Evolutionary conservation across 78 protist genomes (phyloP), one percentile per base, ranked within the genome.

Genomic region (Cavenderia fasciculata): DNA sequence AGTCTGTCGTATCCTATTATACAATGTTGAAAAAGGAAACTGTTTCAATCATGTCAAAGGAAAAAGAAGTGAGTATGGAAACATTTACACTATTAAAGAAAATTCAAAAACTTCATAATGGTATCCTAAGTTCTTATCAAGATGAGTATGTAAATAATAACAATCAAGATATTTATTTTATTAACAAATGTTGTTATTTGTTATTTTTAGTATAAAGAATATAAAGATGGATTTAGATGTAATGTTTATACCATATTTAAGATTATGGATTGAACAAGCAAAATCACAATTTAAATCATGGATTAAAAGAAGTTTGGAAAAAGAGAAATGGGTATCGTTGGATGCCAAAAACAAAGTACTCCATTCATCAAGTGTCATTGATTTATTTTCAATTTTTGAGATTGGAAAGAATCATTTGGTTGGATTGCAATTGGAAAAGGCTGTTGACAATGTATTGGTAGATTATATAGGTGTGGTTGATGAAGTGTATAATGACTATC

Each of bases 371-470:
- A 65, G 76, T 65, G 40, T 52, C 2, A 25, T 65, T 8, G 88
- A 79, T 66, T 21, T 79, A 41, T 79, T 79, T 46, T 40, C 70
- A 4, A 79, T 79, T 7, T 79, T 79, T 63, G 88, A 79, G 57
- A 49, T 79, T 52, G 88, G 76, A 21, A 79, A 79, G 41, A 79
- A 79, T 79, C 88, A 79, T 66, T 27, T 79, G 14, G 40, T 4
- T 10, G 69, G 69, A 18, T 18, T 79, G 2, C 41, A 51, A 27
- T 12, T 79, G 27, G 54, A 54, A 38, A n/a, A 54, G 21, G 21
- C 27, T 27, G 29, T 79, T 18, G 76, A 79, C 8, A 54, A 79
- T 5, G 34, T 12, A 14, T 1, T 66, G 16, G n/a, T 63, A 19
- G 76, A 62, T 51, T 79, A 52, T 5, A 49, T 51, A 21, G 38